Base-by-base conservation (phyloP, 192 early-diverging fungal species). In the Rhizophagus clarus region DNA sequence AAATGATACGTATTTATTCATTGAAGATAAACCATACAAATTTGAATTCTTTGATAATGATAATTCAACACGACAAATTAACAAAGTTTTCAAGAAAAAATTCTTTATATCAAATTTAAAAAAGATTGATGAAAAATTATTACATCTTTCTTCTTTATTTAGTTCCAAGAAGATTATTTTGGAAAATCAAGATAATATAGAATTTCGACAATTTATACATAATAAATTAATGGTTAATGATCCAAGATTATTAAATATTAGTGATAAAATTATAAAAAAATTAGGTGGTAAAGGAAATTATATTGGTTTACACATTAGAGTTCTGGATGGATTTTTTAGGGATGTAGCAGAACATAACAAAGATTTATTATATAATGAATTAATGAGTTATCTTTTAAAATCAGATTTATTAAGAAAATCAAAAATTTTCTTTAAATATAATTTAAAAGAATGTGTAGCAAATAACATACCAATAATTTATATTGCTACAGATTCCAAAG, bases 281-380 rank as follows among this genome's bases (percentile, higher is more conserved):
- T 49, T 72, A 40, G 71, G 71, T 40, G 71, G 71, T n/a, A 7
- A 8, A 72, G n/a, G n/a, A 11, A n/a, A 22, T 47, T 72, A 72
- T 47, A 24, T 72, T 42, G 71, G 71, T 37, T 32, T 72, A 26
- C 71, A 72, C 24, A n/a, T 72, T 28, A 49, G 45, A n/a, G 6
- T 10, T 0, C 5, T 2, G 3, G 45, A 49, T 47, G 10, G 4
- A 32, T 14, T 5, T 5, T 66, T 66, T 32, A 10, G 7, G 32
- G 4, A 11, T 29, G 15, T 66, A n/a, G n/a, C n/a, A n/a, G n/a
- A n/a, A n/a, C n/a, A n/a, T n/a, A n/a, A n/a, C n/a, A n/a, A n/a
- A 29, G 5, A 66, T 6, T 15, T 5, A 3, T 32, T 66, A 12
- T 29, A 29, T 64, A 26, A 31, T 14, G 10, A 64, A 31, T 24